Base-by-base conservation (phyloP, 2,329 filamentous ascomycete genomes). In the Graphiopsis chlorocephala region DNA sequence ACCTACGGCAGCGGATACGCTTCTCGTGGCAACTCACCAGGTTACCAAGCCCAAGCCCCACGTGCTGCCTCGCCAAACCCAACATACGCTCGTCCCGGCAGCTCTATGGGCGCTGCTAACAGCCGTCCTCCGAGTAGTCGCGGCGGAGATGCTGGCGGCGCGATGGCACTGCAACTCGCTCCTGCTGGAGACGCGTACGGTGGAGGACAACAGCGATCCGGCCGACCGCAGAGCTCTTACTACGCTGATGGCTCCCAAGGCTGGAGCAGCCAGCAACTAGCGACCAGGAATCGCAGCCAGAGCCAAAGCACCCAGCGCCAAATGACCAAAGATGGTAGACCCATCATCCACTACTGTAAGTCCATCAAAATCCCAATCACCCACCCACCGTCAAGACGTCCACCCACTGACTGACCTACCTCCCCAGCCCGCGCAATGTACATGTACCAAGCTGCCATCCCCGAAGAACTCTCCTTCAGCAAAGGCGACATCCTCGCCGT, bases 281-380 rank as follows among this genome's bases (percentile, higher is more conserved):
- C 73, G 61, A 66, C 72, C 64, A 77, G 82, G 48, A 82, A 81
- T n/a, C 77, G 86, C 69, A 97, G 93, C 77, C 92, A 94, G 82
- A 97, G 93, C 72, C 84, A 95, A 66, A 92, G 90, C n/a, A 90
- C 95, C 72, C 87, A 88, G n/a, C 84, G 91, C 70, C 90, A 93
- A 72, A 92, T 91, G 72, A 97, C 92, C 5, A 86, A 88, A 68
- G 93, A 97, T 76, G 94, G 95, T 31, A 87, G 91, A 66, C 88
- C 91, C 38, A 94, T 98, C 74, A 76, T 98, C 74, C 92, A 97
- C 79, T 97, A 94, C 80, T 92, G 95, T 98, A 85, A 88, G 93
- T 85, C 62, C n/a, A 33, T 14, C n/a, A 25, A 2, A 25, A n/a
- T n/a, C n/a, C n/a, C n/a, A n/a, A n/a, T n/a, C n/a, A n/a, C n/a